Evolutionary conservation across 371 early-diverging fungal species (phyloP).

Genomic region (Mortierella sp.): DNA sequence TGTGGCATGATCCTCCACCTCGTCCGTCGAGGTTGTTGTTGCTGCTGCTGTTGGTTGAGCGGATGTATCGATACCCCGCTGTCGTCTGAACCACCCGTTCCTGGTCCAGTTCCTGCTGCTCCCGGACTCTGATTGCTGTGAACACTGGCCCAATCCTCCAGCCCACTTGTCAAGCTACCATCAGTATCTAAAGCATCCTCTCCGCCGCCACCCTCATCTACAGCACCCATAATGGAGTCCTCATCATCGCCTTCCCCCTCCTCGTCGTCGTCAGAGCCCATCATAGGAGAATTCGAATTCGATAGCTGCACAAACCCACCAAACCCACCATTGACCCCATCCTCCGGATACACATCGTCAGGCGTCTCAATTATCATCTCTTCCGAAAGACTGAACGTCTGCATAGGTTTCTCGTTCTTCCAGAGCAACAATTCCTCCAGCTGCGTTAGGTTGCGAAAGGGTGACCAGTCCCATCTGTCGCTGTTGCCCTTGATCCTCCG

Average conservation of each 20-base stretch:
- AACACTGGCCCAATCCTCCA: conserved; percentile 15
- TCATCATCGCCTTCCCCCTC: neutral
- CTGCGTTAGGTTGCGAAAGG: conserved; percentile 20
- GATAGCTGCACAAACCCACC: conserved; percentile 41
- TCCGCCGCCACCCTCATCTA: neutral
- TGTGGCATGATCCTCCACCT: conserved; percentile 15
- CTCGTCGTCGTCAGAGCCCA: neutral
- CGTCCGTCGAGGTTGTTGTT: neutral
- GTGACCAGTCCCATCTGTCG: conserved; percentile 47
- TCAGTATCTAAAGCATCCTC: conserved; percentile 7
- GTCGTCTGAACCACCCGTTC: conserved; percentile 15
- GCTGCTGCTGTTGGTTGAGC: neutral
- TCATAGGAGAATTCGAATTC: conserved; percentile 9
- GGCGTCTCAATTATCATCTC: conserved; percentile 14
- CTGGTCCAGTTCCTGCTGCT: neutral
- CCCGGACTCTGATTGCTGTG: conserved; percentile 24
- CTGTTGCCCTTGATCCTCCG: conserved; percentile 35
- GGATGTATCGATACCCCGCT: conserved; percentile 5
- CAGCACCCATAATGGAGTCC: neutral
- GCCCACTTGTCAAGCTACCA: neutral
- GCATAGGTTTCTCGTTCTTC: conserved; percentile 35
- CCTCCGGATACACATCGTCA: conserved; percentile 38
- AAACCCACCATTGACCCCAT: conserved; percentile 24
- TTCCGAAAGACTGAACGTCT: conserved; percentile 37
- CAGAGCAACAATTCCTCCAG: conserved; percentile 44